Evolutionary conservation across 352 stramenopile genomes (phyloP), one percentile per base, ranked within the genome.

Genomic region (Globisporangium carolinianum): DNA sequence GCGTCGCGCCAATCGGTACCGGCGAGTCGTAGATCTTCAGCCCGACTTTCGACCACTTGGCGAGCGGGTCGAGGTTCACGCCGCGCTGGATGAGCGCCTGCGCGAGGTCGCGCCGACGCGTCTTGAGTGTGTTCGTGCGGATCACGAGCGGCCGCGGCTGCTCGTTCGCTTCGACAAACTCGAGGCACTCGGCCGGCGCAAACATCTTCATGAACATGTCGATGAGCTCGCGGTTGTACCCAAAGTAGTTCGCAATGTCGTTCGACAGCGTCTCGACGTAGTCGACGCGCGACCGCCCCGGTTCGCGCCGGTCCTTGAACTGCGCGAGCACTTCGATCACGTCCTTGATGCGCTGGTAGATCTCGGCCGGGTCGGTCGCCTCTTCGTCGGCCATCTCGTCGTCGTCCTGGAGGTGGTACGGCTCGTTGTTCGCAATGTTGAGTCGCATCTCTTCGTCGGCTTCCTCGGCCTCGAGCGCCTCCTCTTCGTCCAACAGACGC

Each of bases 51-150:
- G 93, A 99, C 97, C 97, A 99, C 54, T 95, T 91, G 43, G 96
- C 97, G 5, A 99, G 74, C 47, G 97, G 97, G 73, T 99, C 98
- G 12, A 99, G 76, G 61, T 97, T 97, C 14, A 99, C 97, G 57
- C 98, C 98, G 57, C 98, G 90, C 72, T 99, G 98, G 73, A 99
- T 99, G 24, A 99, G 80, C 32, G 95, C 93, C 60, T 98, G 88
- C 24, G 96, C 97, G 24, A 99, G 79, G 67, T 99, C 97, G 68
- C 98, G 98, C 65, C 97, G 91, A 63, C 97, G 85, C 36, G 97
- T 93, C 81, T 99, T 99, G 50, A 99, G 80, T 52, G 97, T 99
- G 83, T 99, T 99, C n/a, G 96, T 98, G 57, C 98, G 91, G 56
- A 99, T 98, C 15, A 99, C 97, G 32, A 99, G 76, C 37, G 98